Percentiles rank a stretch among this genome's conserved stretches.
Conservation (phyloP, 306 rosid species). For the Malus domestica region DNA sequence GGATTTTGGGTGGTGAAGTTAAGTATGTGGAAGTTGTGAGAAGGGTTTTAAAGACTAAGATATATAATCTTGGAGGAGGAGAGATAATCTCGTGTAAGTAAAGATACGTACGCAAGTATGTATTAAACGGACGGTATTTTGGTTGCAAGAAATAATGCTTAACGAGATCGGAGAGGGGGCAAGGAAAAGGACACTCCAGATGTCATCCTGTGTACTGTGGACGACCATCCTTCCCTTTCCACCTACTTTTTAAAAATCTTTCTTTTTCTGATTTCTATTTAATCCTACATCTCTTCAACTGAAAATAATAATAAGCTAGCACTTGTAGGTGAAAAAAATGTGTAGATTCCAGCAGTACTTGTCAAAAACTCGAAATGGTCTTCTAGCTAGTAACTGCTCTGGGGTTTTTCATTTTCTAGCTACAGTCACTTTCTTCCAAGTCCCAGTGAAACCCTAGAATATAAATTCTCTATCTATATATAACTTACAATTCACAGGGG, state of each 20-base stretch:
- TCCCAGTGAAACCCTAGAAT: constrained; percentile 45
- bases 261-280: constrained; percentile 42
- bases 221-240: constrained; percentile 38
- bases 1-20: background rate
- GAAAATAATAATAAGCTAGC: constrained; percentile 28
- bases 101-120: background rate
- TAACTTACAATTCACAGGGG: background rate
- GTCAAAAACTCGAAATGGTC: constrained; percentile 48
- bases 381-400: constrained; percentile 35
- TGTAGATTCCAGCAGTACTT: constrained; percentile 42
- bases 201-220: constrained; percentile 46
- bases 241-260: constrained; percentile 31
- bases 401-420: constrained; percentile 43
- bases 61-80: constrained; percentile 33
- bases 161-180: background rate
- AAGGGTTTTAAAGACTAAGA: constrained; percentile 52
- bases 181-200: constrained; percentile 43
- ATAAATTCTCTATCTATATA: constrained; percentile 11
- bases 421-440: constrained; percentile 57
- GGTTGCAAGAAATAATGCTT: too few species aligned
- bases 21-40: constrained; percentile 21
- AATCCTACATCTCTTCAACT: constrained; percentile 32
- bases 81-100: background rate
- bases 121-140: too few species aligned
- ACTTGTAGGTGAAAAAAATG: constrained; percentile 43